Evolutionary conservation across 768 basidiomycete genomes (phyloP).

Genomic region (Lactarius sanguifluus): DNA sequence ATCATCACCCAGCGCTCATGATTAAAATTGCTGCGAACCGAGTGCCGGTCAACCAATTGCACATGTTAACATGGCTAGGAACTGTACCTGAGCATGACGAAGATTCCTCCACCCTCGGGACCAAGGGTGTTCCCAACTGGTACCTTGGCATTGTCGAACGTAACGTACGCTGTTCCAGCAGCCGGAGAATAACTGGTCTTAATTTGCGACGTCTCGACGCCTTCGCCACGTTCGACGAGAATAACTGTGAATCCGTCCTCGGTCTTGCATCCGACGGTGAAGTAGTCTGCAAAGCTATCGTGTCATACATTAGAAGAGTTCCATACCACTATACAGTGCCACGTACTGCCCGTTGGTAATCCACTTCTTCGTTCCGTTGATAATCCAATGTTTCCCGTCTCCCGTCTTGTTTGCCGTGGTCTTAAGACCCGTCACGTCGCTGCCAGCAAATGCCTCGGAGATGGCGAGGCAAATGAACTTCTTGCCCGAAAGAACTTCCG

Average conservation of each 20-base stretch:
- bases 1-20: constrained; percentile 95
- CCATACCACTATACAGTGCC: background rate
- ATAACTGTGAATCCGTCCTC: constrained; percentile 81
- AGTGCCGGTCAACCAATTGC: background rate
- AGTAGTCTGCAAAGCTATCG: constrained; percentile 48
- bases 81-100: constrained; percentile 54
- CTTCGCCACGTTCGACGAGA: constrained; percentile 77
- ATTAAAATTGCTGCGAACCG: constrained; percentile 75
- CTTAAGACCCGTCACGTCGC: constrained; percentile 77
- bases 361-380: constrained; percentile 89
- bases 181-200: constrained; percentile 88
- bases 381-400: constrained; percentile 81
- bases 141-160: constrained; percentile 81
- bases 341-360: constrained; percentile 72
- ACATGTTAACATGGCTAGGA: background rate
- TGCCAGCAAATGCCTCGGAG: constrained; percentile 85
- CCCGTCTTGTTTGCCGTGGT: constrained; percentile 77
- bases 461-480: constrained; percentile 88
- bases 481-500: constrained; percentile 66
- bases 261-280: constrained; percentile 73
- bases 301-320: constrained; percentile 3
- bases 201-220: constrained; percentile 81
- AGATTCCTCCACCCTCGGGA: constrained; percentile 69
- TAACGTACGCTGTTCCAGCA: constrained; percentile 84
- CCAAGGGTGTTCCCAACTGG: constrained; percentile 88